Base-by-base conservation (phyloP, 1,284 basidiomycete genomes). In the Malassezia nana region DNA sequence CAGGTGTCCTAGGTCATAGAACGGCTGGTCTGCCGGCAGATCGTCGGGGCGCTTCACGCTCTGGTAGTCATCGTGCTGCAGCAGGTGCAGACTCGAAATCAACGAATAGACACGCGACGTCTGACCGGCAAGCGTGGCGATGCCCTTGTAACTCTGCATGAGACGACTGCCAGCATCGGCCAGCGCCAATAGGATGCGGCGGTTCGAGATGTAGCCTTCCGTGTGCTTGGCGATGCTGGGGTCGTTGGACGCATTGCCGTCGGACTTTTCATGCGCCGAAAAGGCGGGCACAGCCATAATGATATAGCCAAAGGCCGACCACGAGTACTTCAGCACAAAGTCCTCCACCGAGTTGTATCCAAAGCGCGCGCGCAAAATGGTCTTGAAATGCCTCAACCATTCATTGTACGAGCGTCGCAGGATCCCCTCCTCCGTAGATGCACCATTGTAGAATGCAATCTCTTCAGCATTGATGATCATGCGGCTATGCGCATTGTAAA, bases 391-490 rank as follows among this genome's bases (percentile, higher is more conserved):
- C 63, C 82, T 83, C 60, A 91, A 86, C 13, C 96, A 77, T 41
- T 82, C 79, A 60, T 85, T 74, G 71, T 92, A 96, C 0, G 89
- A 85, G 13, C 79, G 77, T 57, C 82, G 83, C 26, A 96, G 77
- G 48, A 96, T 92, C 58, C 84, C 83, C 55, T 82, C 82, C 74
- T 98, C 91, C 32, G 87, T 80, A 3, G 79, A 75, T 0, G 89
- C 89, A 0, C 91, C 91, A 58, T 90, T 84, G 75, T 98, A 98
- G 72, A 98, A 96, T 0, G 91, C 90, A 41, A 98, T 82, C 75
- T 98, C 91, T 73, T 98, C 91, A 13, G 86, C 83, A 67, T 95
- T 91, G 57, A 90, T 80, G 3, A 87, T 90, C 4, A 95, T 81
- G 22, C 91, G 77, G 0, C 85, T 84, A 72, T 96, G 85, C 0